A percentile compares a stretch with the other conserved stretches of the same genome.
Evolutionary conservation across 805 yeast genomes (phyloP).

Genomic region (Saturnispora bothae): DNA sequence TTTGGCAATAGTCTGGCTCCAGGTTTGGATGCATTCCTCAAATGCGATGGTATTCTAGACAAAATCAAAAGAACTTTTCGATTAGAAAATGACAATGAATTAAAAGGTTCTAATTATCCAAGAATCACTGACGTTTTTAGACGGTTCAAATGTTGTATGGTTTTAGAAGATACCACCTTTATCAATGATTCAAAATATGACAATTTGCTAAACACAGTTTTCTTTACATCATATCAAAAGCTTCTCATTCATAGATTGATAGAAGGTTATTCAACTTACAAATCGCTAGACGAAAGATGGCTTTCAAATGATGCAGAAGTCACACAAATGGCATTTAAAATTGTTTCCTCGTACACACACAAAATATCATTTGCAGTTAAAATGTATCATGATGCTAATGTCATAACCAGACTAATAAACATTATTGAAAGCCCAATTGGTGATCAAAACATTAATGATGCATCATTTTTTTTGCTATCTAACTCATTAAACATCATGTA

Average conservation of each 20-base stretch:
- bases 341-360: no score
- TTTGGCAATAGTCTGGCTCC: slow-evolving; percentile 14
- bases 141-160: slow-evolving; percentile 14
- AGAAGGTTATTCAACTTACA: no score
- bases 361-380: not conserved
- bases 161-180: slow-evolving; percentile 17
- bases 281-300: no score
- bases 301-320: no score
- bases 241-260: not conserved
- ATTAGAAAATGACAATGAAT: not conserved
- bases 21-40: slow-evolving; percentile 8
- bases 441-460: slow-evolving; percentile 7
- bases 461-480: slow-evolving; percentile 7
- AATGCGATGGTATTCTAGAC: slow-evolving; percentile 1
- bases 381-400: slow-evolving; percentile 2
- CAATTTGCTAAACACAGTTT: slow-evolving; percentile 9
- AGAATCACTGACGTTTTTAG: slow-evolving; percentile 10
- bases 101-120: slow-evolving; percentile 2
- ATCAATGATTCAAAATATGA: slow-evolving; percentile 12
- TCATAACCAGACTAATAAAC: no score
- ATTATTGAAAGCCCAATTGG: no score
- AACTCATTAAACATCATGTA: slow-evolving; percentile 5
- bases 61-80: slow-evolving; percentile 7
- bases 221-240: slow-evolving; percentile 10
- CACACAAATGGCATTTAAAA: no score